Conservation (phyloP, 148 eudicot species). For the Chenopodium formosanum region DNA sequence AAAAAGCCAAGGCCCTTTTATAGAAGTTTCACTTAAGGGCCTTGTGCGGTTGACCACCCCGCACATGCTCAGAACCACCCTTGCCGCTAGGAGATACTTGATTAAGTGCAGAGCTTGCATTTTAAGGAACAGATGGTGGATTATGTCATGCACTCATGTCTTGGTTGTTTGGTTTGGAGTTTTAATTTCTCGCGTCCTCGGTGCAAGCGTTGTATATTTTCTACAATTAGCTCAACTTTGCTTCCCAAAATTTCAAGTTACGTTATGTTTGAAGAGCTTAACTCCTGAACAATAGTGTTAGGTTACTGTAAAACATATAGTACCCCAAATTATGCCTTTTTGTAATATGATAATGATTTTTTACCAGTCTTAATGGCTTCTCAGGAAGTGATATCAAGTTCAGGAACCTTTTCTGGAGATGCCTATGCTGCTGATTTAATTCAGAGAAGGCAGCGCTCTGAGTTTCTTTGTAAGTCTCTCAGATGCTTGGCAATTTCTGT, state of each 20-base stretch:
- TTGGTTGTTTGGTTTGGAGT: neutral
- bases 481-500: constrained; percentile 5
- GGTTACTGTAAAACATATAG: neutral
- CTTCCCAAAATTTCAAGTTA: neutral
- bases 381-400: constrained; percentile 66
- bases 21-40: too few relatives aligned
- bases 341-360: constrained; percentile 47
- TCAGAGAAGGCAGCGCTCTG: constrained; percentile 88
- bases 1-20: too few relatives aligned
- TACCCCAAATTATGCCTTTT: neutral
- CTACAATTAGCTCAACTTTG: neutral
- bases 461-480: constrained; percentile 62
- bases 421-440: constrained; percentile 93
- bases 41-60: too few relatives aligned
- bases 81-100: neutral
- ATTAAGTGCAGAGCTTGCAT: too few relatives aligned
- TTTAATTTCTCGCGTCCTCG: too few relatives aligned
- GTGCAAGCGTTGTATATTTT: neutral
- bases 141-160: neutral
- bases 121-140: too few relatives aligned
- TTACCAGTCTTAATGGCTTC: constrained; percentile 45
- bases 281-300: neutral
- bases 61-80: too few relatives aligned
- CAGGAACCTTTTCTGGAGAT: constrained; percentile 47
- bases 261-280: neutral